Evolutionary conservation across 2,329 filamentous ascomycete genomes (phyloP).

Genomic region (Talaromyces marneffei): DNA sequence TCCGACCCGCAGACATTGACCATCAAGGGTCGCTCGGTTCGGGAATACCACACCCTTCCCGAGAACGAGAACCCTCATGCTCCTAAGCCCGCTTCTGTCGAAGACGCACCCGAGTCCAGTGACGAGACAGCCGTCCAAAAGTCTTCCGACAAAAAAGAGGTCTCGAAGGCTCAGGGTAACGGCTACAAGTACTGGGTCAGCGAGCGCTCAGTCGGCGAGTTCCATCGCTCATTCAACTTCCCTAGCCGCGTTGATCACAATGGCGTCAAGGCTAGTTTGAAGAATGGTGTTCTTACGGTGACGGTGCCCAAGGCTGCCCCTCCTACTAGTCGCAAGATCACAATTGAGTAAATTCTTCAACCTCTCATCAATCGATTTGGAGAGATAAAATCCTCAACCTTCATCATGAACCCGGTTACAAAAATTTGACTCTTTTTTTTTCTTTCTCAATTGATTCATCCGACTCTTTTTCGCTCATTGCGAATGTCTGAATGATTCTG

Average conservation of each 20-base stretch:
- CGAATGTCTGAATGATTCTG: not conserved
- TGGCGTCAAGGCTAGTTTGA: conserved; percentile 51
- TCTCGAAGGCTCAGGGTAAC: not conserved
- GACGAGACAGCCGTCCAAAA: conserved; percentile 19
- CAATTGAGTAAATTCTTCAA: conserved; percentile 35
- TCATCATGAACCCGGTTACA: not conserved
- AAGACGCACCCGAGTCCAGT: conserved; percentile 19
- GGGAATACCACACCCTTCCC: conserved; percentile 20
- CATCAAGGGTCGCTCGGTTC: conserved; percentile 33
- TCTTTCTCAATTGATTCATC: not conserved
- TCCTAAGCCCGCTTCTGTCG: conserved; percentile 10
- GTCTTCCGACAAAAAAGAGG: conserved; percentile 21
- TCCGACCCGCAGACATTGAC: conserved; percentile 36
- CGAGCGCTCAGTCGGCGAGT: conserved; percentile 52
- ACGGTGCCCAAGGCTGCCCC: conserved; percentile 50
- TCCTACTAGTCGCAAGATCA: conserved; percentile 44
- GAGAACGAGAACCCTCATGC: not conserved
- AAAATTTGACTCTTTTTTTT: not conserved
- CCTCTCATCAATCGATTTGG: too few species aligned
- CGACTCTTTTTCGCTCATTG: not conserved
- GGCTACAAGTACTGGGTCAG: conserved; percentile 49
- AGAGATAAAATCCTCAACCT: too few species aligned
- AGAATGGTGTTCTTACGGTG: conserved; percentile 51
- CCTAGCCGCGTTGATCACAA: conserved; percentile 52
- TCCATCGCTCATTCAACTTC: conserved; percentile 52